Evolutionary conservation across 2,329 filamentous ascomycete species (phyloP).

Genomic region (Phyllosticta citriasiana): DNA sequence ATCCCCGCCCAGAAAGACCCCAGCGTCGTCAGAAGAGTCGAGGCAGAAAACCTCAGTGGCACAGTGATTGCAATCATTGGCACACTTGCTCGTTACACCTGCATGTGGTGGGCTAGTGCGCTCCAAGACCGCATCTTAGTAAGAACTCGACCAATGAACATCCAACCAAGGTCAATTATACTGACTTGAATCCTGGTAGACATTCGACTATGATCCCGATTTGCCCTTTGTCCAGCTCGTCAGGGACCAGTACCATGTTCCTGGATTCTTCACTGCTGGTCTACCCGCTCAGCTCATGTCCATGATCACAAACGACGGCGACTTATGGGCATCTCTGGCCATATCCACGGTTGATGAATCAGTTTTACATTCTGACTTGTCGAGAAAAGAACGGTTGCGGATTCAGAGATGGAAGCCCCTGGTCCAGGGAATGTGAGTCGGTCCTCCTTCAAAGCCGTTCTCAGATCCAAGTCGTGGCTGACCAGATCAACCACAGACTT

Average conservation of each 20-base stretch:
- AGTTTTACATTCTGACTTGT: neutral
- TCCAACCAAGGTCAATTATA: no score
- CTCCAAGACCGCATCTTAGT: slow-evolving; percentile 9
- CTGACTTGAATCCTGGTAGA: neutral
- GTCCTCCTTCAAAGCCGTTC: neutral
- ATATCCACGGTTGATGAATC: slow-evolving; percentile 3
- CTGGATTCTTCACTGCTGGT: slow-evolving; percentile 6
- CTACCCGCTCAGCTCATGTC: slow-evolving; percentile 9
- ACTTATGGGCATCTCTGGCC: slow-evolving; percentile 3
- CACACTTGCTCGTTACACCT: neutral
- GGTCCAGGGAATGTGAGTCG: slow-evolving; percentile 4
- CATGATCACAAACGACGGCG: slow-evolving; percentile 10
- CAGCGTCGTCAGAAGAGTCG: slow-evolving; percentile 1
- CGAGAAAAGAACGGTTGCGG: neutral
- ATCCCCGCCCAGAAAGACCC: slow-evolving; percentile 6
- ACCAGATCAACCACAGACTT: neutral
- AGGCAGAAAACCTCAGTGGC: slow-evolving; percentile 9
- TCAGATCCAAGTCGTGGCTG: neutral
- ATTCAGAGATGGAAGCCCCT: slow-evolving; percentile 1
- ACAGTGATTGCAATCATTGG: slow-evolving; percentile 2
- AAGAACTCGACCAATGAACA: neutral
- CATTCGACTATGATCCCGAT: slow-evolving; percentile 2
- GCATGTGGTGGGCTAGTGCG: slow-evolving; percentile 7
- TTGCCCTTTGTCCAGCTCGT: slow-evolving; percentile 4
- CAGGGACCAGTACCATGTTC: neutral